These are phyloP conservation scores for Kondoa subrosea DNA, from an alignment of 768 basidiomycete species.

Conservation along the genomic window DNA sequence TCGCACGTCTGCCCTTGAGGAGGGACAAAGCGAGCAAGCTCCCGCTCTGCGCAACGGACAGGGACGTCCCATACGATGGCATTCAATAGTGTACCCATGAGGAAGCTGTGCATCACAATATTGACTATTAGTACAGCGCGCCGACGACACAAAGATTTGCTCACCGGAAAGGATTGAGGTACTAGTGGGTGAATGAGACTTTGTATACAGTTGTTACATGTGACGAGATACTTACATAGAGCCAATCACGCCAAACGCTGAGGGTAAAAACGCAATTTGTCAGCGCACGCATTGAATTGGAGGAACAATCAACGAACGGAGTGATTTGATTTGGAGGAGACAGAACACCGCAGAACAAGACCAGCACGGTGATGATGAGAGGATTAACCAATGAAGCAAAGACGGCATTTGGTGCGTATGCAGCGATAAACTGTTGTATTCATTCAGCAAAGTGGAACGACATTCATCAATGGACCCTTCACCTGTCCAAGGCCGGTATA, in stretches of 20 bases:
- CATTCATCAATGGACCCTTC: too few relatives aligned
- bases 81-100: neutral
- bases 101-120: too few relatives aligned
- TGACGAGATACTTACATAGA: too few relatives aligned
- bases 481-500: conserved; percentile 1
- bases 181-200: too few relatives aligned
- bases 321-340: neutral
- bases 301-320: neutral
- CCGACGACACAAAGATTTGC: too few relatives aligned
- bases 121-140: too few relatives aligned
- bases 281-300: neutral
- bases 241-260: too few relatives aligned
- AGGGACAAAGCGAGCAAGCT: neutral
- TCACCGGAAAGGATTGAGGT: too few relatives aligned
- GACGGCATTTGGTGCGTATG: neutral
- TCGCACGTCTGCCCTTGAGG: neutral
- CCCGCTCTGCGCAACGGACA: neutral
- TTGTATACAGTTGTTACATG: too few relatives aligned
- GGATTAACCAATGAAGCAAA: neutral
- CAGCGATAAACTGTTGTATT: neutral
- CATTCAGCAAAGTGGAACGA: too few relatives aligned
- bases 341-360: neutral
- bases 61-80: neutral
- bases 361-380: neutral
- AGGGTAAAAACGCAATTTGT: neutral